Base-by-base conservation (phyloP, 352 stramenopile genomes). In the Blastocystis sp. region DNA sequence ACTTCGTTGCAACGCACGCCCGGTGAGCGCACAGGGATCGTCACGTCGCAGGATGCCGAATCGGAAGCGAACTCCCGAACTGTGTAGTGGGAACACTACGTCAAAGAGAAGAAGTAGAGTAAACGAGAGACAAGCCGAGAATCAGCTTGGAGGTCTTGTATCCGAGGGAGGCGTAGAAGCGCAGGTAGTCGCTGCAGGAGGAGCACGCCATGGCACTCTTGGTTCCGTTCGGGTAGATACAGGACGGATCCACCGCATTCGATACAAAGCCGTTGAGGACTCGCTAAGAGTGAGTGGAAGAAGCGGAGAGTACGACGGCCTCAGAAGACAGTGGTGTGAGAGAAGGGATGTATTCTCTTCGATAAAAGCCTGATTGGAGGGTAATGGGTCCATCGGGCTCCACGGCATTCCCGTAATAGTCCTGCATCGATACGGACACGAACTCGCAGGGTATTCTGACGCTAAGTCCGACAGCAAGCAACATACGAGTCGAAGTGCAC, bases 91-190 rank as follows among this genome's bases (percentile, higher is more conserved):
- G n/a, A 38, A 21, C 71, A 81, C 71, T 81, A 52, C 34, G 43
- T 43, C 11, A 19, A 64, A 81, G 21, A 81, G 7, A 41, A 84
- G 4, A 21, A 56, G 10, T 4, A 17, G n/a, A 56, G 69, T 53
- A 34, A 41, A 14, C 2, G 52, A 38, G 19, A 84, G 56, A n/a
- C 56, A 34, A 34, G 28, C 28, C 21, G 1, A n/a, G 56, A 53
- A 84, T 62, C 61, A 84, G 60, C 34, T 84, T 84, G 9, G n/a
- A 28, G 2, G 56, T 38, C 34, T 69, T 84, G 61, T 84, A 84
- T 21, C 74, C 74, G 1, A 67, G 74, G 43, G 11, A 45, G 7
- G 23, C 23, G 53, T 84, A 84, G 11, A 69, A n/a, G 69, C 21
- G 23, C 10, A 84, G 45, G 56, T 56, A 66, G 74, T 69, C 38